A percentile compares a stretch with the other conserved stretches of the same genome.
Conservation (phyloP, 2,329 filamentous ascomycete species). For the Fusarium sp. region DNA sequence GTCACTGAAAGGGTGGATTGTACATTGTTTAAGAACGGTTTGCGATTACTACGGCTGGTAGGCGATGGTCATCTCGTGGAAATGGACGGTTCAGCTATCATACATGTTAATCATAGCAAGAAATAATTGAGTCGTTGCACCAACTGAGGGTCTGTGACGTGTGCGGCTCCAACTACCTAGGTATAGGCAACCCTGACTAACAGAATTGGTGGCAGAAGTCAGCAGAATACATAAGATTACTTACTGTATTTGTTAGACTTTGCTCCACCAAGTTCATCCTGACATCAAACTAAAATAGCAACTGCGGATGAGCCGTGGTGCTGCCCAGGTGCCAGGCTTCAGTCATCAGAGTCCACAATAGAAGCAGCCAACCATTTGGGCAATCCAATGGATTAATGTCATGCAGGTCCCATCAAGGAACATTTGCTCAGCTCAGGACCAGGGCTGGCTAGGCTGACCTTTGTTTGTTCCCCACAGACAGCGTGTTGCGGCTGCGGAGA, state of each 20-base stretch:
- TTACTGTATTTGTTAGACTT: background rate
- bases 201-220: background rate
- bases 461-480: constrained; percentile 27
- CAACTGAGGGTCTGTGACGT: background rate
- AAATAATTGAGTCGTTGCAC: background rate
- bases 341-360: background rate
- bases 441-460: background rate
- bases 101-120: background rate
- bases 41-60: constrained; percentile 2
- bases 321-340: constrained; percentile 8
- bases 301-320: constrained; percentile 23
- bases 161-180: background rate
- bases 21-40: constrained; percentile 20
- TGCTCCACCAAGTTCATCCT: constrained; percentile 1
- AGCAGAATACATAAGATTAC: background rate
- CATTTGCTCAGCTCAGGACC: constrained; percentile 19
- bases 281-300: constrained; percentile 11
- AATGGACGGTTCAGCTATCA: background rate
- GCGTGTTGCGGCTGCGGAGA: constrained; percentile 20
- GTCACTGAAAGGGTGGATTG: background rate
- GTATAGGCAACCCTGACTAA: background rate
- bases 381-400: constrained; percentile 2
- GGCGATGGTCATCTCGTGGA: constrained; percentile 1
- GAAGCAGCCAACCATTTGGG: constrained; percentile 1
- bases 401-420: constrained; percentile 34